Evolutionary conservation across 2,329 filamentous ascomycete species (phyloP).

Genomic region (Aspergillus proliferans): DNA sequence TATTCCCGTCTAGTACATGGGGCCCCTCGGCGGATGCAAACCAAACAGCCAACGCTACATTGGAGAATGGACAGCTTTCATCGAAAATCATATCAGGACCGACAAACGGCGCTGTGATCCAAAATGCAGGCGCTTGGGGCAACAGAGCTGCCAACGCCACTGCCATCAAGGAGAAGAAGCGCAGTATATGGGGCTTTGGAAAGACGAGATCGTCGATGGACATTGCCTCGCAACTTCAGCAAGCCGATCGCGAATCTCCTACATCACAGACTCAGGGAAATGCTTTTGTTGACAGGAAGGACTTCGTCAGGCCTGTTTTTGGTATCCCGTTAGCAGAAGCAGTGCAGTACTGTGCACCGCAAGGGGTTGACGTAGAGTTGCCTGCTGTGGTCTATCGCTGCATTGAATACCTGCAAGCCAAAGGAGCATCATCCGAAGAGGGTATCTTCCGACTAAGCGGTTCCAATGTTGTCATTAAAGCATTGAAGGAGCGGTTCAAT

Average conservation of each 20-base stretch:
- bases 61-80: conserved; percentile 23
- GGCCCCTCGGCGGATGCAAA: conserved; percentile 23
- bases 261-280: conserved; percentile 48
- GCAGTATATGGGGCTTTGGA: conserved; percentile 57
- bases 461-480: conserved; percentile 92
- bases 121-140: conserved; percentile 80
- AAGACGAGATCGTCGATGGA: conserved; percentile 65
- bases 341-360: conserved; percentile 69
- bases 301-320: conserved; percentile 66
- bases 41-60: conserved; percentile 19
- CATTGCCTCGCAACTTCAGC: conserved; percentile 40
- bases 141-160: conserved; percentile 42
- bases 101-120: conserved; percentile 75
- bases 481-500: conserved; percentile 87
- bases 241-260: conserved; percentile 24
- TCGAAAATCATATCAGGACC: conserved; percentile 70
- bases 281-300: conserved; percentile 42
- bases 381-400: conserved; percentile 93
- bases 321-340: conserved; percentile 80
- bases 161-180: conserved; percentile 73
- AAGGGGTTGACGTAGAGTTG: conserved; percentile 65
- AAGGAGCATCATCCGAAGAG: conserved; percentile 77
- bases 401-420: conserved; percentile 82
- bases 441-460: conserved; percentile 95
- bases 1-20: conserved; percentile 22